Percentiles rank a stretch among this genome's conserved stretches.
Conservation (phyloP, 345 rosid genomes). For the Lepidium didymum region DNA sequence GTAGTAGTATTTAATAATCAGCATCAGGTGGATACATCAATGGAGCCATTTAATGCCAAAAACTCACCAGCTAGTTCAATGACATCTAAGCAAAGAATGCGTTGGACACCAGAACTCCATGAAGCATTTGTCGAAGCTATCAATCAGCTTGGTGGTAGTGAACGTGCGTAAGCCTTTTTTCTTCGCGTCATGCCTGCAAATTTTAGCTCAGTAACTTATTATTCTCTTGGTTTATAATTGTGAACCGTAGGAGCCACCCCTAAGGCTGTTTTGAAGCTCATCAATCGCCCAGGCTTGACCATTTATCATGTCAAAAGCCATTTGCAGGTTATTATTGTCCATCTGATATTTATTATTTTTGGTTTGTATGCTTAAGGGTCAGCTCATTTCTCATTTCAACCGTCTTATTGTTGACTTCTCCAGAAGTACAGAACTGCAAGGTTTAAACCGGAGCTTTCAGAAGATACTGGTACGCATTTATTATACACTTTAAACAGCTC, state of each 20-base stretch:
- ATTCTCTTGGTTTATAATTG: background rate
- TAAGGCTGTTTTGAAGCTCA: slow-evolving; percentile 76
- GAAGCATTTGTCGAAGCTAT: slow-evolving; percentile 92
- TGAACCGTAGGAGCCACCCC: slow-evolving; percentile 80
- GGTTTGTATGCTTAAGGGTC: background rate
- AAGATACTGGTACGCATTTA: slow-evolving; percentile 32
- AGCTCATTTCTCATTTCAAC: background rate
- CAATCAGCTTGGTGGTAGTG: slow-evolving; percentile 81
- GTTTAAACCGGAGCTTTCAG: slow-evolving; percentile 66
- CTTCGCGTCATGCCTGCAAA: background rate
- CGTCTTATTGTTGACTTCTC: slow-evolving; percentile 20
- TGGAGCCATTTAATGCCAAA: slow-evolving; percentile 30
- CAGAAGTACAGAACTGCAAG: slow-evolving; percentile 97
- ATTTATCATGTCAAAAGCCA: slow-evolving; percentile 98
- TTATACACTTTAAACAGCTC: background rate
- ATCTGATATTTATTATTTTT: background rate
- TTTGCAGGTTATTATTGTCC: slow-evolving; percentile 54
- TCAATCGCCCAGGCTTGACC: slow-evolving; percentile 72
- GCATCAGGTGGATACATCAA: slow-evolving; percentile 29
- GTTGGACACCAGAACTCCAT: slow-evolving; percentile 96
- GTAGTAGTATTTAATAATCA: slow-evolving; percentile 29
- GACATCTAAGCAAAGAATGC: slow-evolving; percentile 65
- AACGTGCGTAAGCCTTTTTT: slow-evolving; percentile 44
- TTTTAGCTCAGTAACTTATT: slow-evolving; percentile 6
- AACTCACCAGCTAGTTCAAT: slow-evolving; percentile 29